These are phyloP conservation scores for Didymellaceae sp. DNA, from an alignment of 2,329 filamentous ascomycete genomes.

Conservation along the genomic window DNA sequence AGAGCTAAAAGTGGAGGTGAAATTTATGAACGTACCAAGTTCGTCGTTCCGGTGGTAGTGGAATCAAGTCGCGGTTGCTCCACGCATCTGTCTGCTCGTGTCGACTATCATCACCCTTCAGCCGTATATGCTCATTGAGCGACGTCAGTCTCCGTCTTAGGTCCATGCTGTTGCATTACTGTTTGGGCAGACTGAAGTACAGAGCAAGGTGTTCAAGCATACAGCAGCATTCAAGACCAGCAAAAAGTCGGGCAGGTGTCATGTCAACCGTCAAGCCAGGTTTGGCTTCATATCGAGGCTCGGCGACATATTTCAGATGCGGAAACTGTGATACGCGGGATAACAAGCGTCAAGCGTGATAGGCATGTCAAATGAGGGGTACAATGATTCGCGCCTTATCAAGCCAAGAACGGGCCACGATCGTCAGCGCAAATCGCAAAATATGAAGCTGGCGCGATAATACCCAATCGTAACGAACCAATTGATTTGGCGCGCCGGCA, in stretches of 20 bases:
- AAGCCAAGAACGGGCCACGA: neutral
- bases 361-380: constrained; percentile 7
- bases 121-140: constrained; percentile 42
- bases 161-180: constrained; percentile 1
- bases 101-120: constrained; percentile 50
- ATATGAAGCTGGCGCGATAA: neutral
- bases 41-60: constrained; percentile 46
- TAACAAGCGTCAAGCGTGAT: constrained; percentile 4
- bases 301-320: constrained; percentile 1
- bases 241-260: too few relatives aligned
- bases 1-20: neutral
- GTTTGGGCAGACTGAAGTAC: neutral
- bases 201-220: too few relatives aligned
- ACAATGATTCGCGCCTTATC: neutral
- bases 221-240: too few relatives aligned
- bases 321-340: constrained; percentile 9
- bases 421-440: neutral
- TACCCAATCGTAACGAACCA: neutral
- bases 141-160: constrained; percentile 21
- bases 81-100: constrained; percentile 56
- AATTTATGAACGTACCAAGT: constrained; percentile 39
- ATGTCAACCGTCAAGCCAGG: neutral
- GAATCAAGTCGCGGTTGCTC: constrained; percentile 50
- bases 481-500: neutral
- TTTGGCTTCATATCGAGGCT: neutral